Percentiles rank a stretch among this genome's conserved stretches.
These are phyloP conservation scores for Thraustotheca clavata DNA, from an alignment of 352 stramenopile genomes.

Conservation along the genomic window DNA sequence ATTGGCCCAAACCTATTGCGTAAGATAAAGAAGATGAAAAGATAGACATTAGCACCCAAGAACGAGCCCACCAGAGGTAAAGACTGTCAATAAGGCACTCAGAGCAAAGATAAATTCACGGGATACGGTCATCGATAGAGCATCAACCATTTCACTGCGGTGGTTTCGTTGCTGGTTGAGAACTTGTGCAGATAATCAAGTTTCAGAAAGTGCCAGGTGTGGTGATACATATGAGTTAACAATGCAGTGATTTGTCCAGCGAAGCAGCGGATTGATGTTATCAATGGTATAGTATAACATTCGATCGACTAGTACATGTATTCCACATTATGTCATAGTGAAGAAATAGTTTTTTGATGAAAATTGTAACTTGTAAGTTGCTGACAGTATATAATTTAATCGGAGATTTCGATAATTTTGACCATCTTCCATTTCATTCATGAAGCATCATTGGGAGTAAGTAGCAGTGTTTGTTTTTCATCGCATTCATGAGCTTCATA, in stretches of 20 bases:
- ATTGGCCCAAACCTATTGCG: constrained; percentile 8
- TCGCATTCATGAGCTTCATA: too few species aligned
- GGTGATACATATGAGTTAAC: not conserved
- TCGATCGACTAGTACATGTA: not conserved
- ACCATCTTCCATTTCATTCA: too few species aligned
- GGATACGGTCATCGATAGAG: constrained; percentile 23
- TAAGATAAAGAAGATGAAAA: not conserved
- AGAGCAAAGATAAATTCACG: constrained; percentile 13
- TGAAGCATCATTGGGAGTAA: too few species aligned
- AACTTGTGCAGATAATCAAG: too few species aligned
- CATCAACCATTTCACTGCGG: not conserved
- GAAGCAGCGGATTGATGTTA: not conserved
- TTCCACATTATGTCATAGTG: too few species aligned
- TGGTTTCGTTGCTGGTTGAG: too few species aligned
- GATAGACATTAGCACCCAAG: not conserved
- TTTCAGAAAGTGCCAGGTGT: too few species aligned
- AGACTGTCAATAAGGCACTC: not conserved
- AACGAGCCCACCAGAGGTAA: not conserved
- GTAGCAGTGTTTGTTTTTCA: too few species aligned
- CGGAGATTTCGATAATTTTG: too few species aligned
- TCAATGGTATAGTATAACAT: not conserved
- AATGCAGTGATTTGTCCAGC: not conserved
- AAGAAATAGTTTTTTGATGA: too few species aligned
- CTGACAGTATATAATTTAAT: too few species aligned
- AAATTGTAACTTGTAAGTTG: too few species aligned